phyloP scores from a whole-genome alignment of 75 land plant species.

The Pinus taeda region DNA sequence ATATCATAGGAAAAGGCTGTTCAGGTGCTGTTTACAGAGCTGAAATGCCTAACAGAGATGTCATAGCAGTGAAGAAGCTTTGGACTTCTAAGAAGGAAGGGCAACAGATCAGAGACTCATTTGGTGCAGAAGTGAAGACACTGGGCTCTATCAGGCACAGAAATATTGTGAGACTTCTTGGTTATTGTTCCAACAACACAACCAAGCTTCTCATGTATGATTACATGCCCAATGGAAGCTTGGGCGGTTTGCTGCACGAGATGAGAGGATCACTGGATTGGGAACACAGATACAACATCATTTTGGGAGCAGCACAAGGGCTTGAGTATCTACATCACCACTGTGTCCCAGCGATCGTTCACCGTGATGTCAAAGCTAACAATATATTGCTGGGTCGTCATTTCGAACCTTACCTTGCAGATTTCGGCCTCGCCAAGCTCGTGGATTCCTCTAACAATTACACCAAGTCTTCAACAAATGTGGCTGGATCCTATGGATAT shows the following conservation, averaged over 20 bases:
- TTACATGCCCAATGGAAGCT: slow-evolving; percentile 75
- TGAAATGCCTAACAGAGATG: slow-evolving; percentile 24
- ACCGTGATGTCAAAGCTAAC: slow-evolving; percentile 84
- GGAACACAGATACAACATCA: slow-evolving; percentile 71
- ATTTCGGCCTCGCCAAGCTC: slow-evolving; percentile 81
- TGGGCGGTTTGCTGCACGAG: slow-evolving; percentile 59
- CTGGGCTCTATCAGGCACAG: slow-evolving; percentile 75
- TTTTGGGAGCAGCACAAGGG: slow-evolving; percentile 84
- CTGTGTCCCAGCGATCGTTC: slow-evolving; percentile 71
- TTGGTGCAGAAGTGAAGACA: slow-evolving; percentile 66
- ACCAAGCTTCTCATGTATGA: slow-evolving; percentile 80
- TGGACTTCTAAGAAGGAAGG: slow-evolving; percentile 33
- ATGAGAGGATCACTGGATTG: slow-evolving; percentile 54
- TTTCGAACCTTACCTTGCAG: slow-evolving; percentile 81
- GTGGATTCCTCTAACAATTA: slow-evolving; percentile 24
- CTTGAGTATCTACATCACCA: slow-evolving; percentile 84
- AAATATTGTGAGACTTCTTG: slow-evolving; percentile 76
- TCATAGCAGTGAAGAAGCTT: slow-evolving; percentile 81
- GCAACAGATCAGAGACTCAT: slow-evolving; percentile 40
- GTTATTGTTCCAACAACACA: slow-evolving; percentile 68
- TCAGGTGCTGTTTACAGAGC: slow-evolving; percentile 76
- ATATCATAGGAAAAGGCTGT: slow-evolving; percentile 69
- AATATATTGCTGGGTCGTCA: slow-evolving; percentile 76
- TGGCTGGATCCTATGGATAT: slow-evolving; percentile 79
- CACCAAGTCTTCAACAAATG: slow-evolving; percentile 43